These are phyloP conservation scores for Pyrenophora graminea DNA, from an alignment of 2,329 filamentous ascomycete species.

Conservation along the genomic window DNA sequence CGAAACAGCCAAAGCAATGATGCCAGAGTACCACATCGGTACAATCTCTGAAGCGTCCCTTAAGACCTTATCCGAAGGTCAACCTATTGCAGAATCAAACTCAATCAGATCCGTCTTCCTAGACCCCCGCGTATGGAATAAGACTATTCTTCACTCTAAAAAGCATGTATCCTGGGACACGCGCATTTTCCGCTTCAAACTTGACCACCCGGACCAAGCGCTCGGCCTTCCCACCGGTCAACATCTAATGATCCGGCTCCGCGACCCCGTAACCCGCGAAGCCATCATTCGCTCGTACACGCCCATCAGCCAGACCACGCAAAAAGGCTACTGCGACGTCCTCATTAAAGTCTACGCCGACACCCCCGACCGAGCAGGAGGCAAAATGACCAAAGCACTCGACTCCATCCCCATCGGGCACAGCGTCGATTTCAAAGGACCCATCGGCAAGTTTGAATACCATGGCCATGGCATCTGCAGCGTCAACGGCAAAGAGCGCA, in stretches of 20 bases:
- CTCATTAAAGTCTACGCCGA: slow-evolving; percentile 83
- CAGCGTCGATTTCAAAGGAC: slow-evolving; percentile 82
- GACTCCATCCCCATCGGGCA: slow-evolving; percentile 74
- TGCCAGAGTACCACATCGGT: slow-evolving; percentile 83
- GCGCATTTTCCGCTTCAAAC: slow-evolving; percentile 77
- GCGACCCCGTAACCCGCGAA: slow-evolving; percentile 71
- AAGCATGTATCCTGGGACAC: slow-evolving; percentile 75
- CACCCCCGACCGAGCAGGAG: slow-evolving; percentile 62
- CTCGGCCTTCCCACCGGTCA: slow-evolving; percentile 83
- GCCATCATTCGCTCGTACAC: slow-evolving; percentile 86
- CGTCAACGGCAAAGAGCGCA: slow-evolving; percentile 61
- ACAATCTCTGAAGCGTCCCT: slow-evolving; percentile 67
- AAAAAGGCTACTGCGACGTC: slow-evolving; percentile 70
- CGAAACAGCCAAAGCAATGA: slow-evolving; percentile 90
- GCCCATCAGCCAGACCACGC: slow-evolving; percentile 69
- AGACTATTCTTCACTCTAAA: slow-evolving; percentile 70
- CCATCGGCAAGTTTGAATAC: slow-evolving; percentile 84
- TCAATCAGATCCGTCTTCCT: slow-evolving; percentile 67
- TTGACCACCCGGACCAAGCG: slow-evolving; percentile 70
- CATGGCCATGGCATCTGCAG: slow-evolving; percentile 66
- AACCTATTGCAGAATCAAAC: slow-evolving; percentile 49
- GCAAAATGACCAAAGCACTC: slow-evolving; percentile 80
- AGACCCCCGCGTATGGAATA: slow-evolving; percentile 72
- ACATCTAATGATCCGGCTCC: slow-evolving; percentile 82
- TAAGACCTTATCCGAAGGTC: slow-evolving; percentile 56